A percentile compares a stretch with the other conserved stretches of the same genome.
Conservation (phyloP, 2,329 filamentous ascomycete species). For the Escovopsis sp. region DNA sequence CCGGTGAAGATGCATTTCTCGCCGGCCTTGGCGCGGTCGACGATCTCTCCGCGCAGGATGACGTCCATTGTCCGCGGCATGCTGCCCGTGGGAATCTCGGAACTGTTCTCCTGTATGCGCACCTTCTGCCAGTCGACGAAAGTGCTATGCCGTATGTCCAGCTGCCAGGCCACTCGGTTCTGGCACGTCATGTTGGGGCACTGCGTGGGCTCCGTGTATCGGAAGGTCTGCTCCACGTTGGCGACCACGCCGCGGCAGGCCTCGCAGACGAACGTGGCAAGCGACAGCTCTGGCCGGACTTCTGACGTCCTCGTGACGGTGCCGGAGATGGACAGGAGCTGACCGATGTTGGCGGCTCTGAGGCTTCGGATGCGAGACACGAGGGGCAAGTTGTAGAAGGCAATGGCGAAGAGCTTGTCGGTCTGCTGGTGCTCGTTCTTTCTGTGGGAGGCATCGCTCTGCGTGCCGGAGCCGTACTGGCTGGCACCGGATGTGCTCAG, state of each 20-base stretch:
- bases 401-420: constrained; percentile 86
- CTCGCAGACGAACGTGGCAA: constrained; percentile 87
- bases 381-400: constrained; percentile 84
- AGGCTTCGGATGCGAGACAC: constrained; percentile 76
- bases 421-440: constrained; percentile 90
- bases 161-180: constrained; percentile 83
- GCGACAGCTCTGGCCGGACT: constrained; percentile 81
- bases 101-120: constrained; percentile 93
- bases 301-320: constrained; percentile 95
- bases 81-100: constrained; percentile 93
- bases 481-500: constrained; percentile 54
- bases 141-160: constrained; percentile 94
- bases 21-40: constrained; percentile 90
- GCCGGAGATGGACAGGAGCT: constrained; percentile 87
- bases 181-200: constrained; percentile 79
- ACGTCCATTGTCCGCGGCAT: constrained; percentile 98
- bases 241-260: constrained; percentile 70
- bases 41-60: constrained; percentile 90
- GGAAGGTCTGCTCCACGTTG: constrained; percentile 93
- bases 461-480: constrained; percentile 45
- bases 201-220: constrained; percentile 92
- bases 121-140: constrained; percentile 99
- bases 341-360: constrained; percentile 79
- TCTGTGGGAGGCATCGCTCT: constrained; percentile 55
- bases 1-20: constrained; percentile 98